Evolutionary conservation across 768 basidiomycete genomes (phyloP), one percentile per base, ranked within the genome.

Genomic region (Ramaria rubella): DNA sequence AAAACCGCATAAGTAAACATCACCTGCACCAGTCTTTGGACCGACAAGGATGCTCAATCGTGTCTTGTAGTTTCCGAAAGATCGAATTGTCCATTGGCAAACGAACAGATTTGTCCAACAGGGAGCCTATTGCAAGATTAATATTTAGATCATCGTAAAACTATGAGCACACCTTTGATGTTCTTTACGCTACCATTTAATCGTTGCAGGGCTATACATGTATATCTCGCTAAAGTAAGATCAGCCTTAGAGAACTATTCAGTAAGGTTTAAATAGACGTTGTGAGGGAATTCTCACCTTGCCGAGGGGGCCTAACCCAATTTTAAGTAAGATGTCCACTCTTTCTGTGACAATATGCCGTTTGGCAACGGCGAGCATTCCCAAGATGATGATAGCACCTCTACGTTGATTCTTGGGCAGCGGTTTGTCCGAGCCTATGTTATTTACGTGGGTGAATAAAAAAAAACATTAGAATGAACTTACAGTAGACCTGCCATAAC

Each of bases 401-500:
- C 92, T 81, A n/a, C 95, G 79, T 68, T 98, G 96, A 34, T 78
- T 77, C 59, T 82, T 82, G 0, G 92, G 92, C 31, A 99, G 76
- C 9, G 79, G 76, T 62, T 81, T 81, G 7, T 83, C 78, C 9
- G 85, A 84, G 64, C 88, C 94, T 96, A 58, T 3, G 49, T 12
- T 56, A 26, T 40, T 9, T 9, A 43, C 17, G 23, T 17, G 7
- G 19, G 21, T 8, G 3, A 54, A 21, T 44, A 27, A 40, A n/a
- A 23, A 27, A 33, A 38, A 31, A 21, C 9, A 15, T n/a, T 30
- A 24, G 5, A 19, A 17, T 4, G 6, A 7, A 73, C 88, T 65
- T 65, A 94, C 94, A 87, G 68, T 98, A 99, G 26, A 94, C 90
- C 62, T 93, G 87, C 96, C 96, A 99, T 1, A 99, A 78, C 73